These are phyloP conservation scores for Arthroderma uncinatum DNA, from an alignment of 2,329 filamentous ascomycete species.

Conservation along the genomic window DNA sequence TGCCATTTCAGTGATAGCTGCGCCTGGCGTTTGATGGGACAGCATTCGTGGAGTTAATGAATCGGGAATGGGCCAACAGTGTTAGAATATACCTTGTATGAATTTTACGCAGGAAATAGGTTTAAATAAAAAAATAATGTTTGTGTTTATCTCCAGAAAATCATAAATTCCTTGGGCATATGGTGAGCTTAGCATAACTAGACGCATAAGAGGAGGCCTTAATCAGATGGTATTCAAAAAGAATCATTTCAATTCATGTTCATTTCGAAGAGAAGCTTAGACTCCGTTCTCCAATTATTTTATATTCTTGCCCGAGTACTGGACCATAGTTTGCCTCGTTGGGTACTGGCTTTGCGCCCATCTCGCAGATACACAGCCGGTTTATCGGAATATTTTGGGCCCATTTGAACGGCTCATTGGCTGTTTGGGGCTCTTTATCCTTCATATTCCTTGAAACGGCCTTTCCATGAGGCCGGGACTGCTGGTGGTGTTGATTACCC, in stretches of 20 bases:
- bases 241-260: background rate
- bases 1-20: background rate
- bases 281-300: constrained; percentile 34
- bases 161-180: background rate
- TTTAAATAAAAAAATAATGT: background rate
- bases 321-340: constrained; percentile 32
- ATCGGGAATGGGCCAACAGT: background rate
- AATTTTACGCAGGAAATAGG: background rate
- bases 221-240: background rate
- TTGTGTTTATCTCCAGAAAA: background rate
- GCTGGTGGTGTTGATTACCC: constrained; percentile 12
- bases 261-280: constrained; percentile 16
- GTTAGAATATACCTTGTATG: background rate
- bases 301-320: constrained; percentile 43
- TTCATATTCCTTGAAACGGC: background rate
- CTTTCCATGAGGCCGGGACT: background rate
- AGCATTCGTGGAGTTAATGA: constrained; percentile 1
- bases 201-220: background rate
- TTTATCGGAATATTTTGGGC: constrained; percentile 56
- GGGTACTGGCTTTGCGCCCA: constrained; percentile 65
- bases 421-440: background rate
- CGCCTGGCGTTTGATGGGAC: background rate
- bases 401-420: constrained; percentile 52
- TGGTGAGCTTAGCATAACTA: no score
- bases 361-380: constrained; percentile 66